These are phyloP conservation scores for Xylariales sp. DNA, from an alignment of 2,329 filamentous ascomycete species.

Conservation along the genomic window DNA sequence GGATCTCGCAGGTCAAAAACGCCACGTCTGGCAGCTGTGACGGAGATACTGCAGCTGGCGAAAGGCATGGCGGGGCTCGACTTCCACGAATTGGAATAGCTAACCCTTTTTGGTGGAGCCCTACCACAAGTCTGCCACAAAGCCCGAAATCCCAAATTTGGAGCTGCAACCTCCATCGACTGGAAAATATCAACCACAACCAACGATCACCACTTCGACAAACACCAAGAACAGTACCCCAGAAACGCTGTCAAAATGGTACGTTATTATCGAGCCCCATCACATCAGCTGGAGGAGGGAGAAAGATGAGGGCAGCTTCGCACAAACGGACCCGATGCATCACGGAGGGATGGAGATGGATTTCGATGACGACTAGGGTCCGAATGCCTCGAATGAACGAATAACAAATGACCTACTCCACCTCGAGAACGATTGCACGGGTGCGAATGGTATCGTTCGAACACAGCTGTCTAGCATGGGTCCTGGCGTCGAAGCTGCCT, in stretches of 20 bases:
- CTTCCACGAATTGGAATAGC: too few species aligned
- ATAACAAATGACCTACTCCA: too few species aligned
- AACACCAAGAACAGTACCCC: constrained; percentile 24
- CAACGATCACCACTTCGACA: constrained; percentile 16
- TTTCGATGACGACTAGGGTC: background rate
- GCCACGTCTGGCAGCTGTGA: too few species aligned
- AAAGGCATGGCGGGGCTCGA: too few species aligned
- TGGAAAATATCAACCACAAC: constrained; percentile 8
- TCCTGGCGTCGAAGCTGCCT: too few species aligned
- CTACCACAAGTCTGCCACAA: constrained; percentile 5
- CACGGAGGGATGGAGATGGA: background rate
- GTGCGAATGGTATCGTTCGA: too few species aligned
- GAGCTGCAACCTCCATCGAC: constrained; percentile 1
- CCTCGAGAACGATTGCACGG: too few species aligned
- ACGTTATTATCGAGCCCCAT: constrained; percentile 14
- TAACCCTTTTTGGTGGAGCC: too few species aligned
- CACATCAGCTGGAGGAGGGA: background rate
- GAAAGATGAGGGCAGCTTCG: background rate
- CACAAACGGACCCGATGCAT: background rate
- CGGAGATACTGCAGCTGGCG: too few species aligned
- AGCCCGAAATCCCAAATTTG: constrained; percentile 7
- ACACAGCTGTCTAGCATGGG: background rate
- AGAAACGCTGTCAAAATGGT: constrained; percentile 46
- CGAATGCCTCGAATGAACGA: background rate
- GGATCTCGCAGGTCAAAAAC: too few species aligned